Evolutionary conservation across 352 stramenopile genomes (phyloP).

Genomic region (Pythium periplocum): DNA sequence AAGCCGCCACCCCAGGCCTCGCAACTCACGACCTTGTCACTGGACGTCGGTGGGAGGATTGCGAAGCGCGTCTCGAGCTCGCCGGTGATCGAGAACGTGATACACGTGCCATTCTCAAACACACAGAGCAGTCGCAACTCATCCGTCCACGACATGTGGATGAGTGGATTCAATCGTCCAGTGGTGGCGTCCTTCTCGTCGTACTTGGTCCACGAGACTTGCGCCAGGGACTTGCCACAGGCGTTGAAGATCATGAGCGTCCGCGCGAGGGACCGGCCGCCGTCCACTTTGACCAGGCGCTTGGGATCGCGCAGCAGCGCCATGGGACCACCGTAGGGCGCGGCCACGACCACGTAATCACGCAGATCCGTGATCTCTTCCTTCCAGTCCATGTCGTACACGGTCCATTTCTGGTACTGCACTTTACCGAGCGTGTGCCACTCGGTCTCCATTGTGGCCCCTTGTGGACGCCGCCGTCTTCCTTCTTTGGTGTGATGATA

Average conservation of each 20-base stretch:
- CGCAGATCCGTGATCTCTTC: constrained; percentile 54
- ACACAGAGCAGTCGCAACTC: constrained; percentile 77
- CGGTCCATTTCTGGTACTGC: constrained; percentile 82
- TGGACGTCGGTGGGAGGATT: constrained; percentile 52
- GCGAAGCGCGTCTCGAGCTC: constrained; percentile 70
- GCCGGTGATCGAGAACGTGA: constrained; percentile 66
- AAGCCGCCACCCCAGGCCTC: constrained; percentile 71
- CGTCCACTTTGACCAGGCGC: constrained; percentile 65
- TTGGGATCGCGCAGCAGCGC: constrained; percentile 72
- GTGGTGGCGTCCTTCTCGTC: constrained; percentile 46
- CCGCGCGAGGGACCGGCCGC: constrained; percentile 39
- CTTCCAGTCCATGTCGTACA: constrained; percentile 66
- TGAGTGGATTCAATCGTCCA: constrained; percentile 39
- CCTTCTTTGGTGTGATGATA: too few relatives aligned
- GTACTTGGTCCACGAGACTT: constrained; percentile 60
- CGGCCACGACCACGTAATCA: constrained; percentile 53
- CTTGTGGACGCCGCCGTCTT: neutral
- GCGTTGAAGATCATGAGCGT: constrained; percentile 74
- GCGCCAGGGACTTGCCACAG: constrained; percentile 50
- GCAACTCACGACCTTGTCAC: constrained; percentile 75
- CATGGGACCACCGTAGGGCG: constrained; percentile 64
- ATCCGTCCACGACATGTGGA: constrained; percentile 78
- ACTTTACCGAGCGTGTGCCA: constrained; percentile 84
- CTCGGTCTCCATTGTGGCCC: constrained; percentile 56
- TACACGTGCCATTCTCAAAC: constrained; percentile 66